phyloP scores from a whole-genome alignment of 352 stramenopile genomes.

The Phytophthora idaei region DNA sequence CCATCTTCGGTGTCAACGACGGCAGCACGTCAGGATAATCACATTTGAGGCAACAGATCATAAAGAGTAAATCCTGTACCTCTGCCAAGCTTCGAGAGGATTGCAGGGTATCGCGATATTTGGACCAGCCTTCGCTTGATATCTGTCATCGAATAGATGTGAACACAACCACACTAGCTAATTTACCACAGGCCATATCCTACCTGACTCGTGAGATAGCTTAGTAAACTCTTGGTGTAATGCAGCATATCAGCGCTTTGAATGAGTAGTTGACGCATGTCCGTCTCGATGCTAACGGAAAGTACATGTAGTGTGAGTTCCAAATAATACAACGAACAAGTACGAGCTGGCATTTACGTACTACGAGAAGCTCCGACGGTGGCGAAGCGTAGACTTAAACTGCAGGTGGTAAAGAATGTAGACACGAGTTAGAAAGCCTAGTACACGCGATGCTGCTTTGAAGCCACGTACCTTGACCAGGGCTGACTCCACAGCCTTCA shows the following conservation, averaged over 20 bases:
- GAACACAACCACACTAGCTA: slow-evolving; percentile 3
- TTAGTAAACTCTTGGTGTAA: slow-evolving; percentile 70
- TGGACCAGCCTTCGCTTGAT: slow-evolving; percentile 33
- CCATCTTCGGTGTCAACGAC: slow-evolving; percentile 46
- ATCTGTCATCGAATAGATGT: slow-evolving; percentile 23
- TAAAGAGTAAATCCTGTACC: slow-evolving; percentile 20
- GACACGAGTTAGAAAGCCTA: slow-evolving; percentile 4
- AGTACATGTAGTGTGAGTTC: not conserved
- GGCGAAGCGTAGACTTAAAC: slow-evolving; percentile 67
- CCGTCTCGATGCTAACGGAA: slow-evolving; percentile 42
- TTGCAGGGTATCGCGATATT: slow-evolving; percentile 20
- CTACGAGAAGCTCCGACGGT: slow-evolving; percentile 52
- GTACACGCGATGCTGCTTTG: not conserved
- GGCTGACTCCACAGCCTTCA: slow-evolving; percentile 63
- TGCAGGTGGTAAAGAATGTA: slow-evolving; percentile 15
- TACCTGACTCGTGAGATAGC: slow-evolving; percentile 76
- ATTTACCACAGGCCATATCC: slow-evolving; percentile 12
- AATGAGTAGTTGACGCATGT: slow-evolving; percentile 52
- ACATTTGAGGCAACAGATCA: not conserved
- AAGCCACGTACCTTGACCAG: slow-evolving; percentile 54
- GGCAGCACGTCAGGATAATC: not conserved
- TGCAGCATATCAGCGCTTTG: slow-evolving; percentile 76
- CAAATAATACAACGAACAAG: not conserved
- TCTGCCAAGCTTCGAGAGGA: slow-evolving; percentile 35
- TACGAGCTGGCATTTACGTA: slow-evolving; percentile 28